Percentiles rank a stretch among this genome's conserved stretches.
phyloP scores from a whole-genome alignment of 768 basidiomycete species.

The Kwoniella sp. region DNA sequence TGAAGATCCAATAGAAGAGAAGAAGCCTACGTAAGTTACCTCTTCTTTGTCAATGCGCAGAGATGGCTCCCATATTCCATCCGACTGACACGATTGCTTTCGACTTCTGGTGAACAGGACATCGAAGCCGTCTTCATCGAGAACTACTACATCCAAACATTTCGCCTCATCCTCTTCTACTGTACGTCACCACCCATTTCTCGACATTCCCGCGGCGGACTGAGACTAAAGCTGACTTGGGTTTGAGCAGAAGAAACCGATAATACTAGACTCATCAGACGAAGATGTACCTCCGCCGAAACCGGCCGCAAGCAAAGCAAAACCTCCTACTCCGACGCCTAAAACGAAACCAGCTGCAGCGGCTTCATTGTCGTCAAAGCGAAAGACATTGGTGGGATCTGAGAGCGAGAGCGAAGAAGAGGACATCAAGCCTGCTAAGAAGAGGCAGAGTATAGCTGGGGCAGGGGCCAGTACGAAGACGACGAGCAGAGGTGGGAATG shows the following conservation, averaged over 20 bases:
- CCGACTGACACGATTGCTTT: conserved; percentile 6
- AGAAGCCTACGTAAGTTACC: conserved; percentile 25
- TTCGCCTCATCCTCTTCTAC: conserved; percentile 31
- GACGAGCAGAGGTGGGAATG: conserved; percentile 1
- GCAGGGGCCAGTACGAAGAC: conserved; percentile 14
- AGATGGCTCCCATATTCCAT: no score
- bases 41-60: no score
- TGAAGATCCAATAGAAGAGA: conserved; percentile 27
- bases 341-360: conserved; percentile 10
- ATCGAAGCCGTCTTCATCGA: conserved; percentile 1
- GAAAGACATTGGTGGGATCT: conserved; percentile 17
- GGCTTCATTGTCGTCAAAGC: conserved; percentile 10
- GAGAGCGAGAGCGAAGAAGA: conserved; percentile 26
- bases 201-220: no score
- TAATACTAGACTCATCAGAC: conserved; percentile 24
- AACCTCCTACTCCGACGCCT: conserved; percentile 5
- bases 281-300: conserved; percentile 21
- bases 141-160: conserved; percentile 37
- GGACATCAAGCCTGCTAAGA: conserved; percentile 38
- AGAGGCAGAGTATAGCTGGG: conserved; percentile 27
- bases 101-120: not conserved
- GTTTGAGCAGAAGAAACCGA: conserved; percentile 30
- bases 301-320: conserved; percentile 4
- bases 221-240: no score
- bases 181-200: no score